Evolutionary conservation across 2,329 filamentous ascomycete species (phyloP), one percentile per base, ranked within the genome.

Genomic region (Huntiella omanensis): DNA sequence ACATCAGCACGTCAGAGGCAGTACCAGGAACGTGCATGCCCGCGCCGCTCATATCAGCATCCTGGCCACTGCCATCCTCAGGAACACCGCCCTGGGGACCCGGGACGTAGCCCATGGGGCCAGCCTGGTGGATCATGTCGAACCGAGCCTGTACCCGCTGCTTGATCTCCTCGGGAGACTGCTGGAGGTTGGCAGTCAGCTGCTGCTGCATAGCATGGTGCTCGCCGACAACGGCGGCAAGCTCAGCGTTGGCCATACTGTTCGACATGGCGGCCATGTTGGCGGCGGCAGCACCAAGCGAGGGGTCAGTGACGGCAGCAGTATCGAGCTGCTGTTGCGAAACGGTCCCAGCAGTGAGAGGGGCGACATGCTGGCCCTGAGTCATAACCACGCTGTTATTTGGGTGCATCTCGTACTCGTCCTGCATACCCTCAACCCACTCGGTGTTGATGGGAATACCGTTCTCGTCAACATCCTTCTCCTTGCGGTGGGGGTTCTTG

Each of bases 401-500:
- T 7, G n/a, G 39, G 39, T 12, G 38, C 19, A 34, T 15, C 15
- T 49, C 48, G 34, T 49, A 49, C 13, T 49, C 48, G 6, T 49
- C 48, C 33, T 47, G 44, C 48, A 49, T 49, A 15, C 48, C 48
- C 1, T 49, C 48, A 33, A 44, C 32, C 48, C 48, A 49, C 22
- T 49, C 48, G 4, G 64, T 69, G 48, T 65, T 66, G 38, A 59
- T 59, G 2, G 64, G 58, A 2, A 51, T 52, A 1, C 62, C 64
- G 6, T 62, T 33, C 12, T 54, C 56, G 32, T 68, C 62, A 3
- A 70, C 13, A 40, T 75, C 69, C 4, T 53, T 50, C 53, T 72
- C 71, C 47, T 19, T 60, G 17, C 71, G 63, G 42, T 62, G 53
- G 0, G 70, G 70, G 47, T 75, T 75, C 55, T 64, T 69, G 46